Evolutionary conservation across 1,139 yeast genomes (phyloP).

Genomic region (Kluyveromyces sp.): DNA sequence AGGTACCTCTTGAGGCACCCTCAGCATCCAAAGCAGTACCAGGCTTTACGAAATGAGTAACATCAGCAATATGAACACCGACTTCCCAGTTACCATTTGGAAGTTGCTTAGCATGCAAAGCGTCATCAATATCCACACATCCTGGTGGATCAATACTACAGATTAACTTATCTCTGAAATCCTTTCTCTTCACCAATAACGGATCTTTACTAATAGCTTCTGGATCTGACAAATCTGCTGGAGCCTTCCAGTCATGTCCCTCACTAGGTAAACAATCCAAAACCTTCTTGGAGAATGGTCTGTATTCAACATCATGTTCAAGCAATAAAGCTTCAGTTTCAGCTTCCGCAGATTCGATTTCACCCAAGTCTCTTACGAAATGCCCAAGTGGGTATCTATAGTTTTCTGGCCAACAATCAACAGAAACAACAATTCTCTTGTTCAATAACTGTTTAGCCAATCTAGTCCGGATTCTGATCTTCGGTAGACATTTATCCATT

Average conservation of each 20-base stretch:
- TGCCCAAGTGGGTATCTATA: conserved; percentile 93
- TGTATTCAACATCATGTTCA: conserved; percentile 93
- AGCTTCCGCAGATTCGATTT: conserved; percentile 84
- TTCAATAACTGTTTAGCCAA: conserved; percentile 76
- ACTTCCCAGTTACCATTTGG: conserved; percentile 95
- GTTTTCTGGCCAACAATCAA: conserved; percentile 84
- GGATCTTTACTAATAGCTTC: conserved; percentile 42
- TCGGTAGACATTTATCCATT: conserved; percentile 86
- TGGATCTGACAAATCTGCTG: conserved; percentile 49
- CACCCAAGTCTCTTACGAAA: conserved; percentile 84
- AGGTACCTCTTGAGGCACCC: conserved; percentile 96
- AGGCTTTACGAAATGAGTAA: conserved; percentile 92
- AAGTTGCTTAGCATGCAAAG: conserved; percentile 74
- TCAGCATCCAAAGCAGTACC: conserved; percentile 88
- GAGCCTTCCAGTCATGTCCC: conserved; percentile 91
- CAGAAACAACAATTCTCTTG: conserved; percentile 82
- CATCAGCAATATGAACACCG: conserved; percentile 99
- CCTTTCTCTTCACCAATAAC: conserved; percentile 59
- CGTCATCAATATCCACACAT: conserved; percentile 99
- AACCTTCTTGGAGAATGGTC: conserved; percentile 91
- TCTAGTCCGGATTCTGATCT: conserved; percentile 79
- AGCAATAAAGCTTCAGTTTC: conserved; percentile 91
- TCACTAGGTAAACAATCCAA: conserved; percentile 87
- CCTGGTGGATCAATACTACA: conserved; percentile 98
- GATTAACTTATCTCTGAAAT: conserved; percentile 78